Evolutionary conservation across 2,329 filamentous ascomycete species (phyloP).

Genomic region (Aspergillus tubingensis): DNA sequence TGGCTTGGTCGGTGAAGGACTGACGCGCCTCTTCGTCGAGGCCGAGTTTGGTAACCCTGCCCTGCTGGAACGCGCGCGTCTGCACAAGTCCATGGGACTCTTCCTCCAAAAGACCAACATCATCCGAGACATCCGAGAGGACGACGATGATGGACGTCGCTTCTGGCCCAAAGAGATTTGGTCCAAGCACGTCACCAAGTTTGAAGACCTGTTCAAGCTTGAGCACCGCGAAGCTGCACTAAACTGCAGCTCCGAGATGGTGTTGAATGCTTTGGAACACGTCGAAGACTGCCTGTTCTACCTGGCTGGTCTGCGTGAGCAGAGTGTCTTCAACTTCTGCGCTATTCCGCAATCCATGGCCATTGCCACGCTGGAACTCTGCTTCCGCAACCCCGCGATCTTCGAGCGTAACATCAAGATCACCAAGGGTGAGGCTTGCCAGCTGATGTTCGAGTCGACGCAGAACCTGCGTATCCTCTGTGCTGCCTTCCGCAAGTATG

Average conservation of each 20-base stretch:
- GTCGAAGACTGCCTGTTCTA: slow-evolving; percentile 96
- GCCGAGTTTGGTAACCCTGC: slow-evolving; percentile 83
- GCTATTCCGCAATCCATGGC: slow-evolving; percentile 97
- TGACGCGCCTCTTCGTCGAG: slow-evolving; percentile 87
- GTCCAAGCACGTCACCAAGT: slow-evolving; percentile 89
- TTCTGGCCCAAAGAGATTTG: slow-evolving; percentile 98
- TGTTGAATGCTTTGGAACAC: slow-evolving; percentile 82
- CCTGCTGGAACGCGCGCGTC: slow-evolving; percentile 72
- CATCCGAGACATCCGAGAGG: slow-evolving; percentile 91
- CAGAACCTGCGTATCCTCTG: slow-evolving; percentile 84
- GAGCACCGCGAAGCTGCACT: slow-evolving; percentile 76
- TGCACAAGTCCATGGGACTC: slow-evolving; percentile 95
- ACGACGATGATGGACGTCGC: slow-evolving; percentile 79
- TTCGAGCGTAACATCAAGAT: slow-evolving; percentile 93
- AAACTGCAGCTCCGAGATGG: slow-evolving; percentile 89
- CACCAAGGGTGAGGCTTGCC: slow-evolving; percentile 89
- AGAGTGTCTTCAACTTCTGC: slow-evolving; percentile 98
- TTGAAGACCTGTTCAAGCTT: slow-evolving; percentile 85
- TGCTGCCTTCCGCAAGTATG: slow-evolving; percentile 76
- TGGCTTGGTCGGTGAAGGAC: slow-evolving; percentile 93
- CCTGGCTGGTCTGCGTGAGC: slow-evolving; percentile 89
- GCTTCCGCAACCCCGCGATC: slow-evolving; percentile 87
- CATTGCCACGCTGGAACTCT: slow-evolving; percentile 87
- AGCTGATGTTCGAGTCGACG: slow-evolving; percentile 87
- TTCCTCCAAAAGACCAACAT: slow-evolving; percentile 99